Evolutionary conservation across 2,329 filamentous ascomycete genomes (phyloP).

Genomic region (Sporothrix inflata): DNA sequence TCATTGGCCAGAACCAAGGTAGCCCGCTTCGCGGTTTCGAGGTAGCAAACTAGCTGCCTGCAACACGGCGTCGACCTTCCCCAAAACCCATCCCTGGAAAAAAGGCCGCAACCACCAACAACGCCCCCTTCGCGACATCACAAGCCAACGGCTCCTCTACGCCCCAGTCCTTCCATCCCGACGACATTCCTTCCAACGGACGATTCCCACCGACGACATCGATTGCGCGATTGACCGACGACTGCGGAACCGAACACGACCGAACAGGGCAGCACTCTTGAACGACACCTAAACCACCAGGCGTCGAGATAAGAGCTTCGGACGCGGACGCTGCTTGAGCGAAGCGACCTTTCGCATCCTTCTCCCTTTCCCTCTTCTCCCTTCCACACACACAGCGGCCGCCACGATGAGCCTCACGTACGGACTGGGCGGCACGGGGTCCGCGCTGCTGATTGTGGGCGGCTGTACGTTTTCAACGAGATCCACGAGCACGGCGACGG

Average conservation of each 20-base stretch:
- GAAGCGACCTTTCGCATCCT: background rate
- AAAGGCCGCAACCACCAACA: slow-evolving; percentile 15
- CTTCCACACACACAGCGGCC: background rate
- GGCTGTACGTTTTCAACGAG: slow-evolving; percentile 67
- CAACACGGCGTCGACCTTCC: background rate
- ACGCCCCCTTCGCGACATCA: background rate
- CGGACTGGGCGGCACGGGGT: slow-evolving; percentile 67
- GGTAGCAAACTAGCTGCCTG: slow-evolving; percentile 16
- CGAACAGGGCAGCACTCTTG: background rate
- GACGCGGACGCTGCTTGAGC: slow-evolving; percentile 3
- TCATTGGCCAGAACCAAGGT: background rate
- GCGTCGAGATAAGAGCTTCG: background rate
- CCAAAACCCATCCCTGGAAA: slow-evolving; percentile 19
- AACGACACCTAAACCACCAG: background rate
- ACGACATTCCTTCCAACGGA: slow-evolving; percentile 12
- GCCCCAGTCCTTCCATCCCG: background rate
- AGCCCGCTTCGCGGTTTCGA: slow-evolving; percentile 6
- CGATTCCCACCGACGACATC: background rate
- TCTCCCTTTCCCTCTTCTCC: background rate
- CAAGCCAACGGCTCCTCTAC: background rate
- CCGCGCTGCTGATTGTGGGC: slow-evolving; percentile 73
- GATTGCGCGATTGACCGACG: slow-evolving; percentile 4
- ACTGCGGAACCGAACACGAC: background rate
- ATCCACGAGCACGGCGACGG: background rate
- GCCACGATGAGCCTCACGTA: slow-evolving; percentile 73